These are phyloP conservation scores for Mycena rebaudengoi DNA, from an alignment of 768 basidiomycete genomes.

Conservation along the genomic window DNA sequence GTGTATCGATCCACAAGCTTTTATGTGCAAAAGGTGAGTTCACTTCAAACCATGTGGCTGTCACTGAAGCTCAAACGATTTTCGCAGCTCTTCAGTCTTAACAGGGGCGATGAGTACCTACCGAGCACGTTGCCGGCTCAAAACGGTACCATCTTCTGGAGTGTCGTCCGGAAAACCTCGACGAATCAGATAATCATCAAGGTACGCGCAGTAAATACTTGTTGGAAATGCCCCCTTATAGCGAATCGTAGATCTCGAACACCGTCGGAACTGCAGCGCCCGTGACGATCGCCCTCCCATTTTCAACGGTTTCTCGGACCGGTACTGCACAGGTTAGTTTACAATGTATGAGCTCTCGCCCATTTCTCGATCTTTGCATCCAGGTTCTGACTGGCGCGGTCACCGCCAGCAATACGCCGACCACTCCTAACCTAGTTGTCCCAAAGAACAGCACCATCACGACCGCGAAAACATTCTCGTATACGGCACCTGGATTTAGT, in stretches of 20 bases:
- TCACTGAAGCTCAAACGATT: slow-evolving; percentile 22
- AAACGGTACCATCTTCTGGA: slow-evolving; percentile 67
- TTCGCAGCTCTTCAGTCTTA: slow-evolving; percentile 69
- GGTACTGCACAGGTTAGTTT: slow-evolving; percentile 49
- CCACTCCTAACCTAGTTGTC: slow-evolving; percentile 53
- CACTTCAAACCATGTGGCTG: background rate
- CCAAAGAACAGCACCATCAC: slow-evolving; percentile 55
- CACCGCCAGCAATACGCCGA: slow-evolving; percentile 64
- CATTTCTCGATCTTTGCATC: background rate
- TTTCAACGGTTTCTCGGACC: slow-evolving; percentile 50
- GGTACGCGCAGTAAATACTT: slow-evolving; percentile 37
- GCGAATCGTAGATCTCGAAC: slow-evolving; percentile 57
- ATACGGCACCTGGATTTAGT: slow-evolving; percentile 59
- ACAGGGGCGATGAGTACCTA: slow-evolving; percentile 69
- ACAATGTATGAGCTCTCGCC: background rate
- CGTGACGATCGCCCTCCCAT: slow-evolving; percentile 64
- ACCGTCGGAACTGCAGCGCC: slow-evolving; percentile 48
- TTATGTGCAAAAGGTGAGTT: slow-evolving; percentile 64
- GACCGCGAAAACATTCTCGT: slow-evolving; percentile 62
- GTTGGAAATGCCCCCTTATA: background rate
- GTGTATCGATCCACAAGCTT: slow-evolving; percentile 71
- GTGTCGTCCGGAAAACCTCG: slow-evolving; percentile 54
- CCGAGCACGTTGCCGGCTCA: slow-evolving; percentile 65
- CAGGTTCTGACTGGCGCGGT: slow-evolving; percentile 56
- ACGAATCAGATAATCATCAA: slow-evolving; percentile 63